Evolutionary conservation across 371 early-diverging fungal genomes (phyloP), one percentile per base, ranked within the genome.

Genomic region (Homolaphlyctis polyrhiza): DNA sequence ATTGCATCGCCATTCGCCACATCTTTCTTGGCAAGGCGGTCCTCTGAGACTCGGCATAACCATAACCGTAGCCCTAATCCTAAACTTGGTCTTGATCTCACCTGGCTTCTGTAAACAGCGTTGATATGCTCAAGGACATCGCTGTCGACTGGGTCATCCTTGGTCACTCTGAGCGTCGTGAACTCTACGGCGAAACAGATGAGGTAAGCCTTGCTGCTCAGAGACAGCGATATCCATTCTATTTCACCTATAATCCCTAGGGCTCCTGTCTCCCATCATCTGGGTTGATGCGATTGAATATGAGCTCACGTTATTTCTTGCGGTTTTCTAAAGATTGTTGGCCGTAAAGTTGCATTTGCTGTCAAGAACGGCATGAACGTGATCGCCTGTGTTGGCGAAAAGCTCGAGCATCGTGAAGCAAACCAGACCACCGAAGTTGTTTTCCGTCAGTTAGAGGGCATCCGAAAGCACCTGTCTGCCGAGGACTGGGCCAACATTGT

Each of bases 151-250:
- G 96, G 95, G 92, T 91, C 61, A 91, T 99, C 66, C 82, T 99
- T 66, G 99, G 99, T 65, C 99, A 99, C 89, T 98, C 98, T 68
- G 99, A 99, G 80, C 92, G 99, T 73, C 89, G 98, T 71, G 89
- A 87, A 71, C 86, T 91, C 74, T 96, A 96, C 76, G 71, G 81
- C 39, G 99, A 99, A 80, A 81, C 89, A 47, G 90, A 92, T 71
- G 91, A 95, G 65, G 89, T 87, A 75, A 60, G 69, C n/a, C n/a
- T n/a, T n/a, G n/a, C n/a, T n/a, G n/a, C n/a, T n/a, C n/a, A n/a
- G n/a, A n/a, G n/a, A n/a, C n/a, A n/a, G n/a, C n/a, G n/a, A n/a
- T n/a, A n/a, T n/a, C n/a, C n/a, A n/a, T n/a, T n/a, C n/a, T n/a
- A n/a, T n/a, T n/a, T n/a, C n/a, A 8, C 64, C 35, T 63, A 25